phyloP scores from a whole-genome alignment of 2,329 filamentous ascomycete species.

The Cladosporium oxysporum region DNA sequence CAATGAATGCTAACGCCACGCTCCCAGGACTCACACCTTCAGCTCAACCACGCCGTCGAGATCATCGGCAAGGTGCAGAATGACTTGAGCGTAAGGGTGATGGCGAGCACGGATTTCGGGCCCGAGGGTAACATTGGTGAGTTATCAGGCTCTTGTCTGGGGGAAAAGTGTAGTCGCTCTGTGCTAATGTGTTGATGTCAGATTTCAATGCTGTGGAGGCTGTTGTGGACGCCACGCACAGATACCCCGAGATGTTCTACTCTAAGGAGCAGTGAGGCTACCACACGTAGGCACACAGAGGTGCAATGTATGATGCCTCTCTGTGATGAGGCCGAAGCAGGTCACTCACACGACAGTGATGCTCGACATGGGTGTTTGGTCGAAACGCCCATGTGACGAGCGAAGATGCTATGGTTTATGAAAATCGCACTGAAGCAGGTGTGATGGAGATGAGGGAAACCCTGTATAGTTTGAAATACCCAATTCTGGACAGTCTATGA shows the following conservation, averaged over 20 bases:
- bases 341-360: not conserved
- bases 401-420: not conserved
- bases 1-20: not conserved
- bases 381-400: not conserved
- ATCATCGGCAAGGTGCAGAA: slow-evolving; percentile 78
- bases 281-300: not conserved
- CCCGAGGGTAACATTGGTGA: slow-evolving; percentile 61
- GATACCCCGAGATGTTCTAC: slow-evolving; percentile 79
- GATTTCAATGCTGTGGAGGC: slow-evolving; percentile 75
- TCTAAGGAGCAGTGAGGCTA: slow-evolving; percentile 41
- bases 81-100: slow-evolving; percentile 70
- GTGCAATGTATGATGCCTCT: too few relatives aligned
- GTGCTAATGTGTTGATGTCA: slow-evolving; percentile 37
- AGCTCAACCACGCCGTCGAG: slow-evolving; percentile 69
- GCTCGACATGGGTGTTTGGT: not conserved
- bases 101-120: slow-evolving; percentile 70
- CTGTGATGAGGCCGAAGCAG: not conserved
- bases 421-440: not conserved
- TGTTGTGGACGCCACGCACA: slow-evolving; percentile 84
- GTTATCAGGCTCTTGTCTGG: slow-evolving; percentile 37
- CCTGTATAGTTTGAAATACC: not conserved
- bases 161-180: not conserved
- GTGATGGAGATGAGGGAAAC: not conserved
- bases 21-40: slow-evolving; percentile 67
- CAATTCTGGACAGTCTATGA: not conserved